Percentiles rank a stretch among this genome's conserved stretches.
Evolutionary conservation across 345 rosid species (phyloP).

Genomic region (Litchi chinensis): DNA sequence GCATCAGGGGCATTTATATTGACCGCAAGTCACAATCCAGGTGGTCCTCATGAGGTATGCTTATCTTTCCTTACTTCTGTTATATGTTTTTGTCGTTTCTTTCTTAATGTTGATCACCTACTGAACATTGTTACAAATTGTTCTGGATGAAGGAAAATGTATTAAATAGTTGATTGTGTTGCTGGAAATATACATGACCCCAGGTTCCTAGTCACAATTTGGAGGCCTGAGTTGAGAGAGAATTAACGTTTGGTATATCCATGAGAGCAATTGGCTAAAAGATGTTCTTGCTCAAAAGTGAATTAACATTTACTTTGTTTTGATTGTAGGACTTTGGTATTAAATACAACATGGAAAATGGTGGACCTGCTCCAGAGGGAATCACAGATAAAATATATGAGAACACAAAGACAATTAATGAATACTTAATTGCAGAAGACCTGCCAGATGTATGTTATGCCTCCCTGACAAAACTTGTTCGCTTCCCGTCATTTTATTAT

Average conservation of each 20-base stretch:
- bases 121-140: background rate
- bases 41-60: slow-evolving; percentile 94
- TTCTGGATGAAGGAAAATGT: slow-evolving; percentile 9
- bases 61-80: background rate
- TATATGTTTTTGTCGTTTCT: background rate
- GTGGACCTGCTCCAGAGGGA: slow-evolving; percentile 99
- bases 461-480: slow-evolving; percentile 11
- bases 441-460: slow-evolving; percentile 64
- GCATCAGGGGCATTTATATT: slow-evolving; percentile 93
- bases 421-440: slow-evolving; percentile 75
- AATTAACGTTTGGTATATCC: background rate
- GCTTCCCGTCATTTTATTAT: background rate
- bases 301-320: background rate
- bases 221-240: slow-evolving; percentile 8
- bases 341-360: slow-evolving; percentile 99
- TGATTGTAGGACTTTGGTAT: slow-evolving; percentile 88
- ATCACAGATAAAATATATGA: slow-evolving; percentile 94
- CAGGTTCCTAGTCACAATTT: background rate
- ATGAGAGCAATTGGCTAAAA: background rate
- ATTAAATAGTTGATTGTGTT: background rate
- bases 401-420: slow-evolving; percentile 88
- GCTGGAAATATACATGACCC: background rate
- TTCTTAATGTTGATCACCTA: background rate
- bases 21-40: slow-evolving; percentile 99
- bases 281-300: background rate